Percentiles rank a stretch among this genome's conserved stretches.
Conservation (phyloP, 1,284 basidiomycete genomes). For the Pascua guehoae region DNA sequence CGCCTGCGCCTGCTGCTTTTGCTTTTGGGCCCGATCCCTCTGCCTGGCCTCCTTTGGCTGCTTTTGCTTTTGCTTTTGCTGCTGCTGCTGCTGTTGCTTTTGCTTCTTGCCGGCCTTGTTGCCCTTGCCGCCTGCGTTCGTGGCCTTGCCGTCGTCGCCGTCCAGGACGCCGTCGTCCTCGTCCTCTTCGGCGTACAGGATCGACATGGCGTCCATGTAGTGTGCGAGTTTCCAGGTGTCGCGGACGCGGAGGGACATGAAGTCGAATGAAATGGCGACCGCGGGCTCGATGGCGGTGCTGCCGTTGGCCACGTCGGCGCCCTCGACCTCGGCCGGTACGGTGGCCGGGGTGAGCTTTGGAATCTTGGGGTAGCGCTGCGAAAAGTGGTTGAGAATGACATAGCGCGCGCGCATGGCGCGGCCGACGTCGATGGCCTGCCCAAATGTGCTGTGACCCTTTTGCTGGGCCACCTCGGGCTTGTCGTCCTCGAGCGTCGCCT, state of each 20-base stretch:
- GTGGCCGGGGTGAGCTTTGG: conserved; percentile 52
- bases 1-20: background rate
- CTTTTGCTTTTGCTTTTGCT: background rate
- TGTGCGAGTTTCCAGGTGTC: conserved; percentile 76
- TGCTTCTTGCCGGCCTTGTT: background rate
- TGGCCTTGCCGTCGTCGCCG: background rate
- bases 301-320: background rate
- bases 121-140: background rate
- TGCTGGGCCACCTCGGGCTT: conserved; percentile 64
- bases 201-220: conserved; percentile 69
- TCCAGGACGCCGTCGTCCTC: conserved; percentile 54
- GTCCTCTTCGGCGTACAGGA: conserved; percentile 61
- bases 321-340: background rate
- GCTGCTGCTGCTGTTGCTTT: background rate
- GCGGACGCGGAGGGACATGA: conserved; percentile 65
- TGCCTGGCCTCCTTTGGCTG: background rate
- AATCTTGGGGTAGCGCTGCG: conserved; percentile 85
- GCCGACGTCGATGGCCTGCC: conserved; percentile 78
- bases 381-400: conserved; percentile 89
- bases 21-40: background rate
- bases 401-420: conserved; percentile 75
- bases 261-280: conserved; percentile 77
- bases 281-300: conserved; percentile 28
- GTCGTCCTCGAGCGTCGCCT: conserved; percentile 82
- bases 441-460: conserved; percentile 86